Conservation (phyloP, 163 green algal genomes). For the Chlamydomonas reinhardtii region DNA sequence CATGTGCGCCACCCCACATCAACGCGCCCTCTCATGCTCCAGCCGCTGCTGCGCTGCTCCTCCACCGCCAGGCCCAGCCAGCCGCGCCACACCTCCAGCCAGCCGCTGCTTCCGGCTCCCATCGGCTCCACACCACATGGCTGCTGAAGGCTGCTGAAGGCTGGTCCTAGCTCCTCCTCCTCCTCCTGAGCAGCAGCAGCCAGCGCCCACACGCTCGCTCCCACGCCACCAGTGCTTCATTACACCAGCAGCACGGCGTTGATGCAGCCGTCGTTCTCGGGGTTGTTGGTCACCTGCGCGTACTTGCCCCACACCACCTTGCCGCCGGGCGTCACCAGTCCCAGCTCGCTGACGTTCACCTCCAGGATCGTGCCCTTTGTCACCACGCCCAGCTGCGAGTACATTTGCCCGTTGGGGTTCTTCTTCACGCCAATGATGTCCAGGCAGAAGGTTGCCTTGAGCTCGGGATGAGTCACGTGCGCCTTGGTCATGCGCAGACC, state of each 20-base stretch:
- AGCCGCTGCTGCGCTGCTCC: no score
- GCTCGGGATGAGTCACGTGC: conserved; percentile 98
- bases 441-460: conserved; percentile 98
- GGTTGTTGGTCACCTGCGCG: conserved; percentile 98
- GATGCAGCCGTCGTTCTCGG: conserved; percentile 99
- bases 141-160: background rate
- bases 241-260: conserved; percentile 99
- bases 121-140: background rate
- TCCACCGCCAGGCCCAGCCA: no score
- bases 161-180: no score
- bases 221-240: background rate
- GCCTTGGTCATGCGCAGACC: conserved; percentile 99
- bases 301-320: conserved; percentile 99
- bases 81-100: no score
- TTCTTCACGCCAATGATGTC: conserved; percentile 99
- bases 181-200: background rate
- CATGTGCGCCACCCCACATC: no score
- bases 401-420: conserved; percentile 98
- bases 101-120: no score
- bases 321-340: conserved; percentile 97
- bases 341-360: conserved; percentile 98
- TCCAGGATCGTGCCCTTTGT: conserved; percentile 97
- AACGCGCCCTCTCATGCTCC: no score
- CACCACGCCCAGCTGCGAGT: conserved; percentile 96
- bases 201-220: background rate